phyloP scores from a whole-genome alignment of 805 yeast genomes.

The Candida anglica region DNA sequence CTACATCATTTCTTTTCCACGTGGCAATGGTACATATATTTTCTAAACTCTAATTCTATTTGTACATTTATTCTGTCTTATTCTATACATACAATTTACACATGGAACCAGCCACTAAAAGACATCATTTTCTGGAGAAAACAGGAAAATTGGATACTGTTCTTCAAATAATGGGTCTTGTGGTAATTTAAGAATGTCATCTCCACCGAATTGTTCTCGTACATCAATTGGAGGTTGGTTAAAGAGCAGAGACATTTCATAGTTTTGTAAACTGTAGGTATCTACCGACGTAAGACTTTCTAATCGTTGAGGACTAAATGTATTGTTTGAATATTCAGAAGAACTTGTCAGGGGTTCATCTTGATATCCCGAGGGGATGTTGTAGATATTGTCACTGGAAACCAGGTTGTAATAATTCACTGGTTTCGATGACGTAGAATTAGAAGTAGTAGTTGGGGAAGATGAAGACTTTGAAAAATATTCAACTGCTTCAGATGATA shows the following conservation, averaged over 20 bases:
- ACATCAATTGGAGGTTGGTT: background rate
- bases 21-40: too few relatives aligned
- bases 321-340: slow-evolving; percentile 1
- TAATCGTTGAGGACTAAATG: background rate
- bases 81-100: too few relatives aligned
- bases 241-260: background rate
- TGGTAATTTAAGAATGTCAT: slow-evolving; percentile 1
- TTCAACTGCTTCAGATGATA: too few relatives aligned
- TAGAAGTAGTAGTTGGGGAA: too few relatives aligned
- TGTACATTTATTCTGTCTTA: too few relatives aligned
- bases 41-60: too few relatives aligned
- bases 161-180: slow-evolving; percentile 2
- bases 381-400: background rate
- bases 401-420: background rate
- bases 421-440: background rate
- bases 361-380: background rate
- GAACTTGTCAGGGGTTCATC: slow-evolving; percentile 1
- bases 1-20: too few relatives aligned
- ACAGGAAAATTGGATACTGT: slow-evolving; percentile 2
- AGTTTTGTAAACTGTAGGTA: background rate
- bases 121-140: slow-evolving; percentile 3
- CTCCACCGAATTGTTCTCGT: background rate
- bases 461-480: too few relatives aligned
- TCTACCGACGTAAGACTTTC: slow-evolving; percentile 1
- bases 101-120: background rate